Conservation (phyloP, 192 early-diverging fungal species). For the Backusella psychrophila region DNA sequence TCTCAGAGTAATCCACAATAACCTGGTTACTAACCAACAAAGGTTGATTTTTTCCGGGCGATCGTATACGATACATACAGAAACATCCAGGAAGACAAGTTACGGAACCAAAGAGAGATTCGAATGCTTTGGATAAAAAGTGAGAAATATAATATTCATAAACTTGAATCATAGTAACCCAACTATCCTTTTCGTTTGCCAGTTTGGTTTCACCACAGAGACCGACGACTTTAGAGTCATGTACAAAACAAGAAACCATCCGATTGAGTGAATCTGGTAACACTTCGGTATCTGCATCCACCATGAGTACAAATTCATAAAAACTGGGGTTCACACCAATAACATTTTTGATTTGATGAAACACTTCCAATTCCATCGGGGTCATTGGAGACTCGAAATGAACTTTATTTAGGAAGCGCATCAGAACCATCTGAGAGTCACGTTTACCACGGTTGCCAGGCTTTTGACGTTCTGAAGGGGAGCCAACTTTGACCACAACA, state of each 20-base stretch:
- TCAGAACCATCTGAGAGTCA: constrained; percentile 96
- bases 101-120: constrained; percentile 94
- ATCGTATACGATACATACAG: constrained; percentile 96
- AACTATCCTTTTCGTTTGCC: constrained; percentile 88
- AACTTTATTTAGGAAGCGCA: constrained; percentile 96
- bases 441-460: constrained; percentile 98
- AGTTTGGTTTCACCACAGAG: constrained; percentile 95
- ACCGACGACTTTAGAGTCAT: constrained; percentile 89
- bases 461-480: constrained; percentile 75
- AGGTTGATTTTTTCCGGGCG: constrained; percentile 84
- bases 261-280: constrained; percentile 86
- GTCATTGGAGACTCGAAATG: constrained; percentile 92
- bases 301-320: constrained; percentile 96
- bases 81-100: constrained; percentile 99
- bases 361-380: constrained; percentile 96
- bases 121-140: constrained; percentile 94
- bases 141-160: constrained; percentile 99
- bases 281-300: constrained; percentile 96
- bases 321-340: constrained; percentile 94
- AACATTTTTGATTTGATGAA: constrained; percentile 98
- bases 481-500: constrained; percentile 95
- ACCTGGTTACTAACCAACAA: constrained; percentile 85
- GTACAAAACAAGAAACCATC: constrained; percentile 85
- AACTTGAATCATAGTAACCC: constrained; percentile 98
- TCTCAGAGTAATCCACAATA: constrained; percentile 92